These are phyloP conservation scores for Podaxis sp. DNA, from an alignment of 768 basidiomycete species.

Conservation along the genomic window DNA sequence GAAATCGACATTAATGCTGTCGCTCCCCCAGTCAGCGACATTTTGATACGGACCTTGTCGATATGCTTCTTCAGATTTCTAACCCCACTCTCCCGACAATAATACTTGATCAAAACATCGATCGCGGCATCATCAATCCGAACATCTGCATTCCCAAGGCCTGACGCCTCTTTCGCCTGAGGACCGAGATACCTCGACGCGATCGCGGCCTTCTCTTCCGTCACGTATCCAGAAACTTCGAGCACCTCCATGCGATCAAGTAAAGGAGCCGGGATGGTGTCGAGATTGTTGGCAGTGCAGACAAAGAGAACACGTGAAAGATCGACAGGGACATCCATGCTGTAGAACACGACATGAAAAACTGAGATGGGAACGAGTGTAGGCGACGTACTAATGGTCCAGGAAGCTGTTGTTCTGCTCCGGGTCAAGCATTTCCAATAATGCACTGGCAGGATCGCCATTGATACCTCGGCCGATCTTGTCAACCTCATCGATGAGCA, in stretches of 20 bases:
- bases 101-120: conserved; percentile 90
- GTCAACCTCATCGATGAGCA: conserved; percentile 94
- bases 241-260: conserved; percentile 96
- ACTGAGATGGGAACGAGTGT: neutral
- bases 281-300: conserved; percentile 93
- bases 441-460: conserved; percentile 87
- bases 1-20: too few species aligned
- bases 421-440: conserved; percentile 91
- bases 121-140: conserved; percentile 71
- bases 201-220: conserved; percentile 88
- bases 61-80: conserved; percentile 97
- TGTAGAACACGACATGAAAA: conserved; percentile 24
- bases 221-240: conserved; percentile 92
- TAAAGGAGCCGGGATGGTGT: conserved; percentile 90
- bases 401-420: conserved; percentile 94
- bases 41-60: conserved; percentile 66
- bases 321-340: conserved; percentile 96
- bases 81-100: conserved; percentile 96
- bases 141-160: conserved; percentile 83
- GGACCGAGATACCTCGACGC: conserved; percentile 86
- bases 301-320: conserved; percentile 95
- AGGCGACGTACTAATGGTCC: conserved; percentile 81
- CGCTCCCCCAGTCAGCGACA: neutral
- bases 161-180: conserved; percentile 88
- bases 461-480: conserved; percentile 91